phyloP scores from a whole-genome alignment of 345 rosid species.

The Kandelia obovata region DNA sequence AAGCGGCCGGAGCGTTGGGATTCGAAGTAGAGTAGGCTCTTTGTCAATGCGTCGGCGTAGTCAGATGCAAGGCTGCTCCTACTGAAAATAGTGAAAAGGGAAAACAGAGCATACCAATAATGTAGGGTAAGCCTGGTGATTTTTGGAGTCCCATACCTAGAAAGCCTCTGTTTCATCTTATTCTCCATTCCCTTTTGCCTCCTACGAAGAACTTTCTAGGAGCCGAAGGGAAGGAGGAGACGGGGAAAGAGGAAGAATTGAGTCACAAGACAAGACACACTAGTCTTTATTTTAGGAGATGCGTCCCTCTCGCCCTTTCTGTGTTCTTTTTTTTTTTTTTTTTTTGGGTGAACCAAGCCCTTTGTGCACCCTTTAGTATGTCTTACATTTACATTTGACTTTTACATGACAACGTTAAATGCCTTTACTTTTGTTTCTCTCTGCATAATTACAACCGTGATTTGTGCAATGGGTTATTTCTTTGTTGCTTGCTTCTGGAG shows the following conservation, averaged over 20 bases:
- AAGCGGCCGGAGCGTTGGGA: slow-evolving; percentile 35
- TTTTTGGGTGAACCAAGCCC: not conserved
- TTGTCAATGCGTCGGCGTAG: slow-evolving; percentile 27
- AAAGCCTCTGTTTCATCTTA: slow-evolving; percentile 2
- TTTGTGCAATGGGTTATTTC: slow-evolving; percentile 27
- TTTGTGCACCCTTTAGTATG: not conserved
- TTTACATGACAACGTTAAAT: slow-evolving; percentile 24
- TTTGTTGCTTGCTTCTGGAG: not conserved
- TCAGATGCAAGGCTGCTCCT: slow-evolving; percentile 5
- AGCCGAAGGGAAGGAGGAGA: slow-evolving; percentile 6
- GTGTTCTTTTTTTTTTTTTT: not conserved
- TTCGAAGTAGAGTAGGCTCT: slow-evolving; percentile 36
- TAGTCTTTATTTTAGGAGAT: not conserved
- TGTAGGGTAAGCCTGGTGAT: slow-evolving; percentile 2
- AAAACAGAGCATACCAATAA: slow-evolving; percentile 14
- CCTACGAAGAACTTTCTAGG: slow-evolving; percentile 17
- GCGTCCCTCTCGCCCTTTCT: not conserved
- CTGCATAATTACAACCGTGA: slow-evolving; percentile 16
- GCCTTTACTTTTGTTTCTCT: not conserved
- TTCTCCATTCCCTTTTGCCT: slow-evolving; percentile 14
- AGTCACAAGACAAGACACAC: not conserved
- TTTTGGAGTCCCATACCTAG: not conserved
- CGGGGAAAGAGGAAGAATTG: not conserved
- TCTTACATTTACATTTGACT: slow-evolving; percentile 18
- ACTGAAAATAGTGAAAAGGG: slow-evolving; percentile 9